Base-by-base conservation (phyloP, 306 rosid species). In the Begonia peltatifolia region DNA sequence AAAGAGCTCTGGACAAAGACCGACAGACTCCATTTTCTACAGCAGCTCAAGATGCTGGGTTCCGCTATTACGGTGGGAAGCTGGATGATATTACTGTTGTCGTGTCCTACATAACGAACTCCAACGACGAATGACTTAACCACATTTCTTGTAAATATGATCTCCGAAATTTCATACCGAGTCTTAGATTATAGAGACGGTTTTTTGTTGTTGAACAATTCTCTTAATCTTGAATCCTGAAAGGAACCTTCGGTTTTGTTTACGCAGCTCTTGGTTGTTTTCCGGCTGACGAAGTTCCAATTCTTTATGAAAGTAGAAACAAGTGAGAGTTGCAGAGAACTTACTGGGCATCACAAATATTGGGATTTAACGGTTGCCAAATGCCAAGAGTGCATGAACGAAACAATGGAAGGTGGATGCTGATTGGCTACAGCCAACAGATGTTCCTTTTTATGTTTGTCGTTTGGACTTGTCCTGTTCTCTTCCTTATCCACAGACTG, bases 1-100 rank as follows among this genome's bases (percentile, higher is more conserved):
- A 86, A 62, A 74, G 99, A 36, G 96, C 99, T 1, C 93, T 69
- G 36, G 99, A 92, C 46, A 77, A 61, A 61, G 72, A 86, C 70
- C 71, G 99, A 56, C 95, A 86, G 68, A 92, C 99, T 8, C 99
- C 99, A 42, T 92, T 83, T 60, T 86, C 99, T 35, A 79, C 99
- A 5, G 99, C 99, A 14, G 95, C 99, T 14, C 99, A 90, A 64
- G 94, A 90, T 62, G 99, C 99, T 16, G 99, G 99, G 14, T 69
- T 75, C 66, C 94, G 84, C 50, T 79, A 83, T 68, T 81, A 86
- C 41, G 99, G 99, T 12, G 99, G 99, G 71, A 86, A 86, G 78
- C 95, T 86, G 13, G 99, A 90, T 60, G 99, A 90, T 62, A 79
- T 87, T 22, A 90, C 99, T 0, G 99, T 83, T 41, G 86, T 90